Evolutionary conservation across 2,329 filamentous ascomycete species (phyloP), one percentile per base, ranked within the genome.

Genomic region (Trichoderma harzianum): DNA sequence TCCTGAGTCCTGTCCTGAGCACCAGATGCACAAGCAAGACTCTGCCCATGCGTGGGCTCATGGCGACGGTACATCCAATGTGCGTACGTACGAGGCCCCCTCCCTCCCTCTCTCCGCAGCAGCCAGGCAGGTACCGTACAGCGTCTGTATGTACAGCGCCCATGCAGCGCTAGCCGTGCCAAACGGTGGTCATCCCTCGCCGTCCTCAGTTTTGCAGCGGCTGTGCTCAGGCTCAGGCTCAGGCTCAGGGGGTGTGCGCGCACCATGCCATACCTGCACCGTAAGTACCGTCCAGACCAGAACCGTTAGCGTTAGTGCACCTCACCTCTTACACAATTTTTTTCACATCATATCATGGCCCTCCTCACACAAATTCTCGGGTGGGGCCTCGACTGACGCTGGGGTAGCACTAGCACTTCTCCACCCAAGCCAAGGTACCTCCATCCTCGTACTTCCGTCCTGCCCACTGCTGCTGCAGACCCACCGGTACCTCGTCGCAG

Each of bases 91-190:
- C 28, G 55, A 60, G 76, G 36, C 7, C 36, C 36, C 36, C 78
- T 77, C 77, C 75, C 74, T 78, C 75, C 76, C 76, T 74, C 76
- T 75, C 76, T 75, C 73, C 75, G 74, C 77, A 73, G 76, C 78
- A 36, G 14, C 70, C 75, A 78, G 78, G 74, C 75, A 78, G 74
- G 78, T 43, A 43, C 39, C 39, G 39, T 78, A 78, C 78, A 73
- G 76, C 73, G 74, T 74, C 72, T 75, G 34, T 78, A 77, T 39
- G 39, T 39, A 39, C 77, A 72, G 76, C 74, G 74, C 74, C 72
- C 76, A 58, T 36, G 66, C 55, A 55, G 28, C 65, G 51, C 70
- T 70, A 69, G 24, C 43, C n/a, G 30, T 57, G 43, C 64, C 47
- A 47, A 47, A 64, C 72, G 74, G 73, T 74, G 73, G 74, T 73